Conservation (phyloP, 1,284 basidiomycete genomes). For the Cryptococcus sp. region DNA sequence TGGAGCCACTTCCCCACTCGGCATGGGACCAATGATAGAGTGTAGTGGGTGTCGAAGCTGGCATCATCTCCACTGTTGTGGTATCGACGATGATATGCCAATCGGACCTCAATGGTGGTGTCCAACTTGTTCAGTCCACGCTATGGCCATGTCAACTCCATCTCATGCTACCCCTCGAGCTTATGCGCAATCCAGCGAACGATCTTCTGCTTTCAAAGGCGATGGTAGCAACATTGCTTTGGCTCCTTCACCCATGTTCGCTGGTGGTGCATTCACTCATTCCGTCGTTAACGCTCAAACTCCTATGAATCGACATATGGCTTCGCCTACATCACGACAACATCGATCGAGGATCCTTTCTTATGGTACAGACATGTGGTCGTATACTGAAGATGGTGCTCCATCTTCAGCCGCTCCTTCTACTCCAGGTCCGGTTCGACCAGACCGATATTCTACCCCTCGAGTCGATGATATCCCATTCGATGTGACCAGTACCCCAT, state of each 20-base stretch:
- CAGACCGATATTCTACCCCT: conserved; percentile 35
- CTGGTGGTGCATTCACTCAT: conserved; percentile 8
- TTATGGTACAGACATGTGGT: conserved; percentile 38
- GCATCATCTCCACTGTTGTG: conserved; percentile 38
- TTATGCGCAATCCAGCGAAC: conserved; percentile 26
- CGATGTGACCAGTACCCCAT: conserved; percentile 44
- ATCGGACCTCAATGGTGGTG: conserved; percentile 35
- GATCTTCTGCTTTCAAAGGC: conserved; percentile 36
- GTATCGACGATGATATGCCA: conserved; percentile 26
- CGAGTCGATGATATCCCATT: conserved; percentile 37
- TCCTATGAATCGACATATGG: conserved; percentile 18
- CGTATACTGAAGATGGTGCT: conserved; percentile 26
- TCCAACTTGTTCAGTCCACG: conserved; percentile 23
- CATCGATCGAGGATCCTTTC: conserved; percentile 38
- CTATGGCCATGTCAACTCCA: conserved; percentile 27
- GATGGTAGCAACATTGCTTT: conserved; percentile 35
- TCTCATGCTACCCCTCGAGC: conserved; percentile 15
- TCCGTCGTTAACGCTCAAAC: conserved; percentile 16
- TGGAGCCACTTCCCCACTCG: conserved; percentile 16
- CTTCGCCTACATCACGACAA: conserved; percentile 22
- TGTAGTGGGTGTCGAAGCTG: conserved; percentile 38
- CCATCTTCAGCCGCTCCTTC: conserved; percentile 33
- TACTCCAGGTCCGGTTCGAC: conserved; percentile 32
- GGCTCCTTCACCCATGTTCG: conserved; percentile 42
- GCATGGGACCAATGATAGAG: conserved; percentile 27